phyloP scores from a whole-genome alignment of 169 alveolate species.

The Theileria orientalis region DNA sequence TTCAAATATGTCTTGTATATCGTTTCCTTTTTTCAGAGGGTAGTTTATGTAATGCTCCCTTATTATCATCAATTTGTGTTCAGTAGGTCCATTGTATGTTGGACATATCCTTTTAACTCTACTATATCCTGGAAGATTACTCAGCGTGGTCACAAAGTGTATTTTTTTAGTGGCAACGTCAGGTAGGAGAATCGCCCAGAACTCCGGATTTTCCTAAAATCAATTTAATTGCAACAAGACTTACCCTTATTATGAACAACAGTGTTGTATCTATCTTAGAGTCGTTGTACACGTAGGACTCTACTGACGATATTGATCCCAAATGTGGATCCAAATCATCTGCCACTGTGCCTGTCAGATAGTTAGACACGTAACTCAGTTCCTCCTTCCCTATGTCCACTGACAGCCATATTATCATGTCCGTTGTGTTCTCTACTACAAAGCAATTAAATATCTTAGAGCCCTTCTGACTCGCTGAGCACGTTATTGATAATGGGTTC shows the following conservation, averaged over 20 bases:
- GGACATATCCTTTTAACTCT: constrained; percentile 3
- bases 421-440: constrained; percentile 1
- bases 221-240: neutral
- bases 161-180: neutral
- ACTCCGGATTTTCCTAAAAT: constrained; percentile 24
- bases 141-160: constrained; percentile 1
- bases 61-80: constrained; percentile 12
- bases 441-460: constrained; percentile 13
- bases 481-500: constrained; percentile 23
- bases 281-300: constrained; percentile 8
- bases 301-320: constrained; percentile 26
- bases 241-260: constrained; percentile 7
- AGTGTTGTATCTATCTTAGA: neutral
- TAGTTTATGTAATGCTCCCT: constrained; percentile 8
- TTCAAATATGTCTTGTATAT: constrained; percentile 3
- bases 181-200: constrained; percentile 21
- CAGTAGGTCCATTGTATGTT: neutral
- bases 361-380: neutral
- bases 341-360: constrained; percentile 10
- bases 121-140: neutral
- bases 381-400: neutral
- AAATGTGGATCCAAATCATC: constrained; percentile 36
- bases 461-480: neutral
- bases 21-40: neutral
- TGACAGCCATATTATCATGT: constrained; percentile 3